These are phyloP conservation scores for Xylariales sp. DNA, from an alignment of 2,329 filamentous ascomycete genomes.

Conservation along the genomic window DNA sequence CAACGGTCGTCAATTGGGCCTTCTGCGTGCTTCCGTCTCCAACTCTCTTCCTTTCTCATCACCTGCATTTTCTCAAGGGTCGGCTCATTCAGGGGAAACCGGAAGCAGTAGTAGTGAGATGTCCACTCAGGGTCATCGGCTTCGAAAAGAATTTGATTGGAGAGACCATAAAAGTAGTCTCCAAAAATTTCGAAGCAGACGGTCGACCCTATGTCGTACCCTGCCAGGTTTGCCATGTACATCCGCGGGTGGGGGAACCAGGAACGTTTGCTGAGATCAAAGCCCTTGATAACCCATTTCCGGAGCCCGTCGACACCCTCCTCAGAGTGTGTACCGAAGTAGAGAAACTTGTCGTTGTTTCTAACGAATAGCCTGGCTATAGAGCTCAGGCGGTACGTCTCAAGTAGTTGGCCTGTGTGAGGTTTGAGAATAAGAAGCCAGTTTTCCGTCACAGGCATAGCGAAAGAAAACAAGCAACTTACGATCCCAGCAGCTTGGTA, in stretches of 20 bases:
- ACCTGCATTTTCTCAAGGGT: slow-evolving; percentile 54
- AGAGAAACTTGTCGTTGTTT: slow-evolving; percentile 70
- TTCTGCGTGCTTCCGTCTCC: slow-evolving; percentile 74
- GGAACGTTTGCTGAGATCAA: slow-evolving; percentile 56
- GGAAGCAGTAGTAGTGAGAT: slow-evolving; percentile 75
- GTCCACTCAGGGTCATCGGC: slow-evolving; percentile 73
- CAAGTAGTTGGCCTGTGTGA: slow-evolving; percentile 54
- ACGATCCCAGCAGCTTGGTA: slow-evolving; percentile 68
- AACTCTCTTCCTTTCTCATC: slow-evolving; percentile 63
- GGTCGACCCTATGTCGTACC: slow-evolving; percentile 72
- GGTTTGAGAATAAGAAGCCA: slow-evolving; percentile 67
- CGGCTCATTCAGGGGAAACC: slow-evolving; percentile 67
- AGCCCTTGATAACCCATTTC: slow-evolving; percentile 72
- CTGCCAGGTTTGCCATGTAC: slow-evolving; percentile 68
- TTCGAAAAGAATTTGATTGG: slow-evolving; percentile 72
- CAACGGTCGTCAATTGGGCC: slow-evolving; percentile 80
- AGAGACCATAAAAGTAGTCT: slow-evolving; percentile 75
- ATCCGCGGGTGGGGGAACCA: slow-evolving; percentile 58
- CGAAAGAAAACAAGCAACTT: slow-evolving; percentile 66
- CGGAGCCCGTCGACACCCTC: slow-evolving; percentile 64
- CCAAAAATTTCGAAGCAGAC: slow-evolving; percentile 79
- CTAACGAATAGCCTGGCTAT: slow-evolving; percentile 73
- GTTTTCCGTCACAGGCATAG: slow-evolving; percentile 52
- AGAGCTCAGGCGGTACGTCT: slow-evolving; percentile 56
- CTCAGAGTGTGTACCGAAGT: slow-evolving; percentile 73